Percentiles rank a stretch among this genome's conserved stretches.
phyloP scores from a whole-genome alignment of 2,329 filamentous ascomycete species.

The Alternaria sp. region DNA sequence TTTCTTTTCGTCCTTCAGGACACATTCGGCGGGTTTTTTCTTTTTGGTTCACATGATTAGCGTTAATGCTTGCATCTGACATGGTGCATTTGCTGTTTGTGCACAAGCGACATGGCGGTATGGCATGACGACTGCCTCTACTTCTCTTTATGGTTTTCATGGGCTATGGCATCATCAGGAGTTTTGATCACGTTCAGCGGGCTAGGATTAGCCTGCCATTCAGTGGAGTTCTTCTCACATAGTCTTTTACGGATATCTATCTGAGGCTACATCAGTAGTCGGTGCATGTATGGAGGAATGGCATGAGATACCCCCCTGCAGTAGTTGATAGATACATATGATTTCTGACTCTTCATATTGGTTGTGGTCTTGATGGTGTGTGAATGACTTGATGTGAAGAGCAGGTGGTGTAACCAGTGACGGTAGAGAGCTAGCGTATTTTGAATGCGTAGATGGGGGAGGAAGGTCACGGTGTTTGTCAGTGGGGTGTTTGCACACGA shows the following conservation, averaged over 20 bases:
- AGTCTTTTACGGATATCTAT: not conserved
- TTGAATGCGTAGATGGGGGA: not conserved
- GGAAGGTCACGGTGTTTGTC: too few species aligned
- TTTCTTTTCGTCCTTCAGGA: not conserved
- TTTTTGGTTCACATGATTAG: not conserved
- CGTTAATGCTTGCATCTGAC: not conserved
- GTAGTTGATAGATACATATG: not conserved
- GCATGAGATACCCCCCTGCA: not conserved
- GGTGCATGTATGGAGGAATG: not conserved
- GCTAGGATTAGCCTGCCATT: not conserved
- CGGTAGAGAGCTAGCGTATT: fast-evolving
- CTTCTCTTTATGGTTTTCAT: not conserved
- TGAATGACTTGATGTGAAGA: not conserved
- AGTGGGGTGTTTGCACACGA: too few species aligned
- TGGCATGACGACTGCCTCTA: not conserved
- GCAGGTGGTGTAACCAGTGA: too few species aligned
- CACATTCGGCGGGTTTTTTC: not conserved
- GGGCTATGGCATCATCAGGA: not conserved
- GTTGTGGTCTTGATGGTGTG: not conserved
- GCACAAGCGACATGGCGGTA: not conserved
- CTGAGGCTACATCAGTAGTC: not conserved
- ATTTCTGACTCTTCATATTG: not conserved
- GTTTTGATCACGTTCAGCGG: not conserved
- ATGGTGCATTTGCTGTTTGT: not conserved
- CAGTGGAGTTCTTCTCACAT: not conserved